Conservation (phyloP, 164 flowering plant genomes). For the Dillenia suffruticosa region DNA sequence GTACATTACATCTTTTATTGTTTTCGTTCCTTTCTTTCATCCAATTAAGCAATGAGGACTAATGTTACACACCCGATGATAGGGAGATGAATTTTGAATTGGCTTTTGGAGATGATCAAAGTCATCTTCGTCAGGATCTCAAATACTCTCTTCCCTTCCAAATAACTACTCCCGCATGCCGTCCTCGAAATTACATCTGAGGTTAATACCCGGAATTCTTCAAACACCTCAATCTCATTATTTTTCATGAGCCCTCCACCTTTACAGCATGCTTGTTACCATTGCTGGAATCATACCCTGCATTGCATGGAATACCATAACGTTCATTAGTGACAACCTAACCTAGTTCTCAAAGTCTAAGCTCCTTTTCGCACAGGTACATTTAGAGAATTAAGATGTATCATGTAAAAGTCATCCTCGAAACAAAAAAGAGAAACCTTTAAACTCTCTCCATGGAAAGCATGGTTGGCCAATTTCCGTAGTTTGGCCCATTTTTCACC, state of each 20-base stretch:
- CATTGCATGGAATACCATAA: not conserved
- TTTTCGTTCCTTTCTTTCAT: too few species aligned
- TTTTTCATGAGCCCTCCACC: constrained; percentile 36
- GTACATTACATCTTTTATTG: not conserved
- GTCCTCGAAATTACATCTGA: constrained; percentile 46
- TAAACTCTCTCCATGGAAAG: constrained; percentile 38
- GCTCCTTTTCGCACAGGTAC: too few species aligned
- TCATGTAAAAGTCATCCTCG: too few species aligned
- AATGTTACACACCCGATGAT: constrained; percentile 16
- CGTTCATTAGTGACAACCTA: too few species aligned
- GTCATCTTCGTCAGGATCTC: constrained; percentile 22
- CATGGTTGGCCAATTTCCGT: constrained; percentile 34
- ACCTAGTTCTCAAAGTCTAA: too few species aligned
- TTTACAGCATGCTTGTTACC: constrained; percentile 34
- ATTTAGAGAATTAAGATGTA: too few species aligned
- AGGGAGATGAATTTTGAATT: constrained; percentile 16
- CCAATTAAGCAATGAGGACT: not conserved
- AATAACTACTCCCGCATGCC: constrained; percentile 50
- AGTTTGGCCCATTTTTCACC: constrained; percentile 41
- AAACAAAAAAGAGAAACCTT: constrained; percentile 17
- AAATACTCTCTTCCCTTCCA: constrained; percentile 40
- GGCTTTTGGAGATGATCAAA: constrained; percentile 10
- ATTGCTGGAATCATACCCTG: constrained; percentile 39
- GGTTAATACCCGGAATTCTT: constrained; percentile 41
- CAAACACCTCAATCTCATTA: constrained; percentile 41